A percentile compares a stretch with the other conserved stretches of the same genome.
Evolutionary conservation across 2,329 filamentous ascomycete species (phyloP).

Genomic region (Thelonectria blattea): DNA sequence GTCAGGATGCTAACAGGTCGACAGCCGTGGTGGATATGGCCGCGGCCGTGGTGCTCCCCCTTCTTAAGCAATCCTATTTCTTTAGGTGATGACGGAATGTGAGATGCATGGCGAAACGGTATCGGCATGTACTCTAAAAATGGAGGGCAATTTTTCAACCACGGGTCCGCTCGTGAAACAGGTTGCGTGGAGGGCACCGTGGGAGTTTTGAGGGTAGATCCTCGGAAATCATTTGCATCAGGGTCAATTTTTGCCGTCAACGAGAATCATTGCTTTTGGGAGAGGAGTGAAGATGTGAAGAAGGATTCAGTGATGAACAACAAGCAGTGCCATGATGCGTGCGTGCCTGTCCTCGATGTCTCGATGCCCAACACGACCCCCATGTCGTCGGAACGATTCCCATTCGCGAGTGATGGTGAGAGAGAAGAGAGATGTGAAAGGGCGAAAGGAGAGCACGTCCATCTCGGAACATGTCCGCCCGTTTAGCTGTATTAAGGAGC

Average conservation of each 20-base stretch:
- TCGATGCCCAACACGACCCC: not conserved
- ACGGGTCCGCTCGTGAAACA: constrained; percentile 49
- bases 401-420: not conserved
- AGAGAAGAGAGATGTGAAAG: no score
- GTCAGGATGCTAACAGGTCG: constrained; percentile 44
- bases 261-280: constrained; percentile 41
- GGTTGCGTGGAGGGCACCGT: constrained; percentile 50
- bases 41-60: constrained; percentile 83
- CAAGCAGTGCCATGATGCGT: constrained; percentile 25
- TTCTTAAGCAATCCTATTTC: constrained; percentile 59
- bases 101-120: constrained; percentile 51
- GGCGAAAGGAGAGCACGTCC: not conserved
- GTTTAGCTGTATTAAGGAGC: not conserved
- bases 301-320: constrained; percentile 29
- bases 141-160: constrained; percentile 48
- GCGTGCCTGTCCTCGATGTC: not conserved
- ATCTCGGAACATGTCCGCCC: constrained; percentile 8
- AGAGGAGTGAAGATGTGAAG: constrained; percentile 39
- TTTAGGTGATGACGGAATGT: constrained; percentile 50
- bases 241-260: constrained; percentile 49
- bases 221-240: constrained; percentile 58
- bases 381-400: not conserved
- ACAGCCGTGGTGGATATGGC: constrained; percentile 84
- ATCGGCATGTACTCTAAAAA: constrained; percentile 58
- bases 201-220: constrained; percentile 57